A percentile compares a stretch with the other conserved stretches of the same genome.
These are phyloP conservation scores for Beta vulgaris DNA, from an alignment of 148 eudicot genomes.

Conservation along the genomic window DNA sequence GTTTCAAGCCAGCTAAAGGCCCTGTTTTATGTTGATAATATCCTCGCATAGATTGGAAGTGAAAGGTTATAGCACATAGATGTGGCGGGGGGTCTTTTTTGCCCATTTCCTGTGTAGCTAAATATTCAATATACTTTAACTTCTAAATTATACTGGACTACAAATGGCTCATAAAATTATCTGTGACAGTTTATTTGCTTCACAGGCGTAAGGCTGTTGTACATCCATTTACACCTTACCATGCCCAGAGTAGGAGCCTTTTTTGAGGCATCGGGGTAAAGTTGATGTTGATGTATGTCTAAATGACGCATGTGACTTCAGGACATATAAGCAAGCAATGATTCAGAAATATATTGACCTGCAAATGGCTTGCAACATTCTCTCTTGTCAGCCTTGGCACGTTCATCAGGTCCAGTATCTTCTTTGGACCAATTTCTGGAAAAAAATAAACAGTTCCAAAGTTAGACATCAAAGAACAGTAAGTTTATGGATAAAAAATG, in stretches of 20 bases:
- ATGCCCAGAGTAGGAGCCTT: background rate
- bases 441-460: slow-evolving; percentile 24
- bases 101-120: background rate
- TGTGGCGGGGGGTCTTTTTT: background rate
- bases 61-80: background rate
- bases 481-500: slow-evolving; percentile 12
- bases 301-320: slow-evolving; percentile 7
- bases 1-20: too few relatives aligned
- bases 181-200: background rate
- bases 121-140: too few relatives aligned
- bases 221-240: background rate
- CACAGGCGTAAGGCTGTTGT: background rate
- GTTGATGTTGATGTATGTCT: background rate
- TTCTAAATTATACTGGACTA: too few relatives aligned
- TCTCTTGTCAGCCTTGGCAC: slow-evolving; percentile 90
- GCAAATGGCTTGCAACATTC: slow-evolving; percentile 98
- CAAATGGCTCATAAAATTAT: background rate
- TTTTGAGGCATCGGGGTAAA: background rate
- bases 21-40: too few relatives aligned
- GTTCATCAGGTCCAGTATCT: slow-evolving; percentile 86
- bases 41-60: too few relatives aligned
- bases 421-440: slow-evolving; percentile 97
- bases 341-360: slow-evolving; percentile 45
- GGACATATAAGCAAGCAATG: background rate
- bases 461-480: slow-evolving; percentile 21